Percentiles rank a stretch among this genome's conserved stretches.
Evolutionary conservation across 768 basidiomycete species (phyloP).

Genomic region (Amanita pseudoporphyria): DNA sequence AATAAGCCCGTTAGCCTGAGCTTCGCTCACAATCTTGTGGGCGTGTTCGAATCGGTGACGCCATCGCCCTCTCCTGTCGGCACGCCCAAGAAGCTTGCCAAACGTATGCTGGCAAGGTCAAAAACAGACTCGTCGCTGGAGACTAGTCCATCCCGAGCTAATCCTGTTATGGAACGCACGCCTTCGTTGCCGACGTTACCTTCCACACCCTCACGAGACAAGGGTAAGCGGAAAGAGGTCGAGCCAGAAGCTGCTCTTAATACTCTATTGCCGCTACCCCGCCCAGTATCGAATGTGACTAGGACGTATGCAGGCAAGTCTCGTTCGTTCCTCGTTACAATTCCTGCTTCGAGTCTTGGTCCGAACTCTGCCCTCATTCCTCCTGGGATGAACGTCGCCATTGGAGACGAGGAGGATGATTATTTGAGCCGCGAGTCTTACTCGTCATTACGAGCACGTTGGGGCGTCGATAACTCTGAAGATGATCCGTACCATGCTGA

Average conservation of each 20-base stretch:
- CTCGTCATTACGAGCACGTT: slow-evolving; percentile 59
- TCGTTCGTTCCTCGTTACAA: slow-evolving; percentile 68
- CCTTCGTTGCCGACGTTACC: slow-evolving; percentile 27
- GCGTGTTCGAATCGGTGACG: slow-evolving; percentile 32
- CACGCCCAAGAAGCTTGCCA: slow-evolving; percentile 40
- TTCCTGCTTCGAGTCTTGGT: slow-evolving; percentile 31
- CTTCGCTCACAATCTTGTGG: slow-evolving; percentile 32
- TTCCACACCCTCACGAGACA: slow-evolving; percentile 17
- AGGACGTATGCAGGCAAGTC: slow-evolving; percentile 70
- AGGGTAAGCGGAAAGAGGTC: slow-evolving; percentile 8
- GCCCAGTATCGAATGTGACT: slow-evolving; percentile 27
- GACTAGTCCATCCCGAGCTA: slow-evolving; percentile 12
- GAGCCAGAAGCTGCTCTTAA: slow-evolving; percentile 13
- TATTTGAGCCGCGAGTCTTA: slow-evolving; percentile 65
- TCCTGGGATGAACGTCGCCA: slow-evolving; percentile 5
- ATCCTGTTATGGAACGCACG: slow-evolving; percentile 20
- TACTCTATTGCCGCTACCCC: slow-evolving; percentile 17
- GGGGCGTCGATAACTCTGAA: slow-evolving; percentile 76
- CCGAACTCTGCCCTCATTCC: slow-evolving; percentile 11
- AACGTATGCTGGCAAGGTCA: slow-evolving; percentile 65
- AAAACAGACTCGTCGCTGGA: slow-evolving; percentile 47
- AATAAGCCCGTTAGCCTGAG: slow-evolving; percentile 15
- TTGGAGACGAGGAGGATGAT: slow-evolving; percentile 33
- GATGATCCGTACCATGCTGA: slow-evolving; percentile 45
- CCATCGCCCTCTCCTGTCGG: slow-evolving; percentile 18